phyloP scores from a whole-genome alignment of 441 rosid species.

The Populus tomentosa region DNA sequence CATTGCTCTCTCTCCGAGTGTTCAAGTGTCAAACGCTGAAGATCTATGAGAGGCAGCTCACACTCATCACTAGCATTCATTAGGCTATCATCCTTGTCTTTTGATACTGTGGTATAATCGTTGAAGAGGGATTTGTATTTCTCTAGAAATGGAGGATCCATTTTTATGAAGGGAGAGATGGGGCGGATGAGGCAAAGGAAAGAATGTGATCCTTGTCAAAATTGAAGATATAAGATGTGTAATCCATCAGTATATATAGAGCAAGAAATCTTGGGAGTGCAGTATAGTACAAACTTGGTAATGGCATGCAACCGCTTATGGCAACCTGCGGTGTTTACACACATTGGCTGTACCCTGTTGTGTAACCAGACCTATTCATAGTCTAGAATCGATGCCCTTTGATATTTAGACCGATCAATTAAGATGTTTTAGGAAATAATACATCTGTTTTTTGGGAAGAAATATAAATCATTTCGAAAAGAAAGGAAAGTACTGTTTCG shows the following conservation, averaged over 20 bases:
- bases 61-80: not conserved
- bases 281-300: not conserved
- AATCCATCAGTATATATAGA: not conserved
- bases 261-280: not conserved
- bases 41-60: not conserved
- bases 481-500: not conserved
- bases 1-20: slow-evolving; percentile 14
- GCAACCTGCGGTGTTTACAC: not conserved
- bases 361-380: no score
- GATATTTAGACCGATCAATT: not conserved
- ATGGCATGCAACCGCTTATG: not conserved
- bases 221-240: not conserved
- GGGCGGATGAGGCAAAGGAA: no score
- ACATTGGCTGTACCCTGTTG: no score
- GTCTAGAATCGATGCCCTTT: not conserved
- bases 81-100: not conserved
- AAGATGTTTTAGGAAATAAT: no score
- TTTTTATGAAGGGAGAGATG: no score
- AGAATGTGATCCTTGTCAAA: not conserved
- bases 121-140: not conserved
- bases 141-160: not conserved
- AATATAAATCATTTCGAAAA: no score
- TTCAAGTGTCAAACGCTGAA: not conserved
- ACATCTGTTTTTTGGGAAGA: no score
- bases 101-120: not conserved